phyloP scores from a whole-genome alignment of 2,329 filamentous ascomycete genomes.

The Sporothrix dimorphospora region DNA sequence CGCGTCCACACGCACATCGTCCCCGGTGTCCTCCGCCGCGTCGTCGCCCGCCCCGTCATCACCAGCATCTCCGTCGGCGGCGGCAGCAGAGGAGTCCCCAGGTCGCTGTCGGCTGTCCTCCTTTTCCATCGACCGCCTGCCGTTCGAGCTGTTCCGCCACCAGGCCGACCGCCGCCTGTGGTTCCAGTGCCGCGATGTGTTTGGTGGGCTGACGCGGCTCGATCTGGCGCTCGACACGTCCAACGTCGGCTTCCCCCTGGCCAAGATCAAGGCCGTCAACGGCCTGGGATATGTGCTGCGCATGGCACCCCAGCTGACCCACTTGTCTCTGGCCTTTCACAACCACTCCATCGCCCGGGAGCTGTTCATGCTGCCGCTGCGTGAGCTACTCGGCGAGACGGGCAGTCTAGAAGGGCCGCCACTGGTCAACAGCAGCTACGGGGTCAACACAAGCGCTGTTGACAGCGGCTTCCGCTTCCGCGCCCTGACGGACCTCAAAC shows the following conservation, averaged over 20 bases:
- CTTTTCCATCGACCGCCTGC: slow-evolving; percentile 49
- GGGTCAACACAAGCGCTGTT: neutral
- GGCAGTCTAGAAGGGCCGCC: slow-evolving; percentile 24
- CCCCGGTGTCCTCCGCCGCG: slow-evolving; percentile 19
- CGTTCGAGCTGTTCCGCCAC: slow-evolving; percentile 48
- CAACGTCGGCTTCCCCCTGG: slow-evolving; percentile 42
- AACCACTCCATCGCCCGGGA: slow-evolving; percentile 45
- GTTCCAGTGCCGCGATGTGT: slow-evolving; percentile 48
- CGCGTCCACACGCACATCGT: slow-evolving; percentile 27
- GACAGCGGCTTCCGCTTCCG: slow-evolving; percentile 42
- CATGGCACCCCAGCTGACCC: slow-evolving; percentile 43
- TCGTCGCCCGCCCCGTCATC: slow-evolving; percentile 28
- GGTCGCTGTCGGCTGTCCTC: slow-evolving; percentile 37
- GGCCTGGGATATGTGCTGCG: slow-evolving; percentile 49
- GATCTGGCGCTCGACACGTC: slow-evolving; percentile 48
- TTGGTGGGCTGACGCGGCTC: slow-evolving; percentile 46
- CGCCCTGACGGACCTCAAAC: slow-evolving; percentile 47
- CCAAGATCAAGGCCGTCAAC: slow-evolving; percentile 47
- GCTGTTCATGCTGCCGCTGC: slow-evolving; percentile 48
- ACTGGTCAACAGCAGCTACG: neutral
- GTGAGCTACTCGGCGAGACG: slow-evolving; percentile 39
- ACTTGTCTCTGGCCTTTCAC: slow-evolving; percentile 49
- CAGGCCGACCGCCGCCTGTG: slow-evolving; percentile 46
- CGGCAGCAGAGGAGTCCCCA: neutral
- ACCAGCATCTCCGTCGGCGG: slow-evolving; percentile 2